These are phyloP conservation scores for Chytriomyces confervae DNA, from an alignment of 192 early-diverging fungal genomes.

Conservation along the genomic window DNA sequence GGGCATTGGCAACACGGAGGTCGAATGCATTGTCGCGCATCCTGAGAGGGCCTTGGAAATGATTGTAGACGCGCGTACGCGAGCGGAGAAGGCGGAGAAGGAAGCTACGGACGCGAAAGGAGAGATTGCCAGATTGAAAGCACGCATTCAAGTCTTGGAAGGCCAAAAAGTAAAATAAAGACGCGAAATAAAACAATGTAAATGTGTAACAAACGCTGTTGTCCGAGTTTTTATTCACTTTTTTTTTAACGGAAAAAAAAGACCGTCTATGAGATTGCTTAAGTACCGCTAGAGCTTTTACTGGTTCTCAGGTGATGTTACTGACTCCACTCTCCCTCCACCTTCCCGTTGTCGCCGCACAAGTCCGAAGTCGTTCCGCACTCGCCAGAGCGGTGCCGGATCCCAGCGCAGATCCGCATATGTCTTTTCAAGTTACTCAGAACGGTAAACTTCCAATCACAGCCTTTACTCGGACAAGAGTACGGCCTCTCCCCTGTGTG, in stretches of 20 bases:
- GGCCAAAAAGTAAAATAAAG: background rate
- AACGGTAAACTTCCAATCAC: conserved; percentile 41
- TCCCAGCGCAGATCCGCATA: conserved; percentile 35
- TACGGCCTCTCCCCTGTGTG: conserved; percentile 40
- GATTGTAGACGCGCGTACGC: background rate
- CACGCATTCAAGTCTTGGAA: conserved; percentile 41
- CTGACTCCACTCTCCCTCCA: conserved; percentile 15
- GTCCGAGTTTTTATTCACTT: background rate
- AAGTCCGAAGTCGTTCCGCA: background rate
- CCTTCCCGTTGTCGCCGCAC: background rate
- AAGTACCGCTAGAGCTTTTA: too few species aligned
- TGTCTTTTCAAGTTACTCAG: conserved; percentile 40
- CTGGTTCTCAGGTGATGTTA: background rate
- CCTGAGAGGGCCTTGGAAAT: conserved; percentile 12
- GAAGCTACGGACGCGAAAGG: conserved; percentile 1
- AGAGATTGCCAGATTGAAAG: conserved; percentile 32
- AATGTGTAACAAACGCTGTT: background rate
- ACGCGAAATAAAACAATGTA: background rate
- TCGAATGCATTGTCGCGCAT: background rate
- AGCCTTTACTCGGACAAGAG: conserved; percentile 32
- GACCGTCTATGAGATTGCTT: background rate
- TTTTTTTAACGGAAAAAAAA: conserved; percentile 9
- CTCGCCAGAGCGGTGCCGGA: background rate
- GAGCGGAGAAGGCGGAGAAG: conserved; percentile 21
- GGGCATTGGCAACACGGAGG: background rate